Percentiles rank a stretch among this genome's conserved stretches.
phyloP scores from a whole-genome alignment of 148 eudicot species.

The Camellia granthamiana region DNA sequence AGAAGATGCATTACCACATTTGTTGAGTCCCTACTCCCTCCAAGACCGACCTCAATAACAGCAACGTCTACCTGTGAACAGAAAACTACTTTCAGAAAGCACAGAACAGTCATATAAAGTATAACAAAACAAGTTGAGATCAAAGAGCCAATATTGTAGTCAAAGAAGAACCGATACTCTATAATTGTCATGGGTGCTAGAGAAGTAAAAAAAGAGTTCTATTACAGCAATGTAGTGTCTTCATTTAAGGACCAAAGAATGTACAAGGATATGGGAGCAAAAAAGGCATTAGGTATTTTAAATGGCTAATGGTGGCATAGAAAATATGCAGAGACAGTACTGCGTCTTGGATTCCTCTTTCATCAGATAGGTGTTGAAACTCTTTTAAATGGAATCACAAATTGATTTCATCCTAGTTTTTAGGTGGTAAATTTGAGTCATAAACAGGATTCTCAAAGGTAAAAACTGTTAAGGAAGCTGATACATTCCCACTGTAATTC shows the following conservation, averaged over 20 bases:
- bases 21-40: slow-evolving; percentile 77
- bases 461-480: background rate
- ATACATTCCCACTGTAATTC: background rate
- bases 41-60: slow-evolving; percentile 87
- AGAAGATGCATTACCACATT: slow-evolving; percentile 64
- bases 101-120: background rate
- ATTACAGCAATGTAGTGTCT: no score
- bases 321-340: background rate
- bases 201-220: background rate
- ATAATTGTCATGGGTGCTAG: background rate
- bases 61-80: slow-evolving; percentile 77
- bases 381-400: no score
- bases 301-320: no score
- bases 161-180: background rate
- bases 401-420: no score
- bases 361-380: background rate
- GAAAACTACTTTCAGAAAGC: background rate
- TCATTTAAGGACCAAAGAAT: background rate
- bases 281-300: no score
- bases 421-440: no score
- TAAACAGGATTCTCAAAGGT: no score
- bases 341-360: background rate
- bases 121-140: background rate
- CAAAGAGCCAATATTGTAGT: background rate
- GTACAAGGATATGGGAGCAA: no score